Evolutionary conservation across 192 early-diverging fungal species (phyloP).

Genomic region (Backusella tuberculispora): DNA sequence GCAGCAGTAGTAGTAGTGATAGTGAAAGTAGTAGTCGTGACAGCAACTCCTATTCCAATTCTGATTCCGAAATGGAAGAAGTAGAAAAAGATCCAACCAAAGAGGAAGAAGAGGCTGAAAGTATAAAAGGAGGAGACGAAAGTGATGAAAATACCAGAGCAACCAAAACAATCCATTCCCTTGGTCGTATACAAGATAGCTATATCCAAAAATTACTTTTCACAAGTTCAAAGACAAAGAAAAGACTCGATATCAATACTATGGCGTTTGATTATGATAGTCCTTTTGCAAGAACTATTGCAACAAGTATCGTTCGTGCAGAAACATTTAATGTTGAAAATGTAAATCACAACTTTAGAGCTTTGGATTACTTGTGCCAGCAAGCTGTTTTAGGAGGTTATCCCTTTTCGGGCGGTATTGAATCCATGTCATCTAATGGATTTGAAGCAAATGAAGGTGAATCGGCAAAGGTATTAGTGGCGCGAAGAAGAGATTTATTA

Average conservation of each 20-base stretch:
- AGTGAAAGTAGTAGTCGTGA: conserved; percentile 5
- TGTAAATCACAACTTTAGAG: conserved; percentile 28
- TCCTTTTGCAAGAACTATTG: conserved; percentile 36
- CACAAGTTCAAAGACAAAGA: neutral
- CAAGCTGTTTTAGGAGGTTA: conserved; percentile 57
- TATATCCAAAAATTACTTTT: neutral
- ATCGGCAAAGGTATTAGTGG: conserved; percentile 48
- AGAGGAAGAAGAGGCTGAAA: neutral
- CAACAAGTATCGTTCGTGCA: conserved; percentile 9
- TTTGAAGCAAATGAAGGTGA: conserved; percentile 55
- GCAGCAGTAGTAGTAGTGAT: conserved; percentile 15
- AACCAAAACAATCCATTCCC: neutral
- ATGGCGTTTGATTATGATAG: conserved; percentile 31
- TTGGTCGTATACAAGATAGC: neutral
- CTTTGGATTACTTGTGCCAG: conserved; percentile 51
- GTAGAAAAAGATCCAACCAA: neutral
- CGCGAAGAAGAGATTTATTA: conserved; percentile 47
- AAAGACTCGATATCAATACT: neutral
- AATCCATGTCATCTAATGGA: conserved; percentile 47
- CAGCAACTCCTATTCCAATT: neutral
- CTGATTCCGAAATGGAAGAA: conserved; percentile 10
- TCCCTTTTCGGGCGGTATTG: conserved; percentile 52
- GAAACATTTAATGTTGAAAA: conserved; percentile 16
- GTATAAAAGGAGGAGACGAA: neutral
- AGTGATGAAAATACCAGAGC: conserved; percentile 8